These are phyloP conservation scores for Cercospora zeina DNA, from an alignment of 2,329 filamentous ascomycete genomes.

Conservation along the genomic window DNA sequence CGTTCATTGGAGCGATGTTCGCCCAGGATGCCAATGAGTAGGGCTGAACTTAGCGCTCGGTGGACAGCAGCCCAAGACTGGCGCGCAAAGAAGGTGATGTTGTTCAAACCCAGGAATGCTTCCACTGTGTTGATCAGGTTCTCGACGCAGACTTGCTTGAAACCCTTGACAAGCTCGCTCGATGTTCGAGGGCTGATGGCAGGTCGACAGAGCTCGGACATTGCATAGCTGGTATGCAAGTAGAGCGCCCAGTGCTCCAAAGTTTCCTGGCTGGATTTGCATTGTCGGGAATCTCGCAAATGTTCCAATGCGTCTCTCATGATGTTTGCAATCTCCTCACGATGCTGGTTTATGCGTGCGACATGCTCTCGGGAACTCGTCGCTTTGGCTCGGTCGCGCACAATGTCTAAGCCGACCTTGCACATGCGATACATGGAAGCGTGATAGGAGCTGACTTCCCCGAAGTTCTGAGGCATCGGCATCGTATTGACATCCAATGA, in stretches of 20 bases:
- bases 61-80: slow-evolving; percentile 41
- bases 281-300: slow-evolving; percentile 56
- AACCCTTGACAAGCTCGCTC: slow-evolving; percentile 48
- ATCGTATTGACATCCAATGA: slow-evolving; percentile 54
- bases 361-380: slow-evolving; percentile 56
- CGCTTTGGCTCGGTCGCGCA: slow-evolving; percentile 58
- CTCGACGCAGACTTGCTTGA: slow-evolving; percentile 58
- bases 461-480: slow-evolving; percentile 40
- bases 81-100: slow-evolving; percentile 48
- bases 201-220: slow-evolving; percentile 62
- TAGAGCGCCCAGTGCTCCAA: slow-evolving; percentile 62
- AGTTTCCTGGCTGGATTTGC: slow-evolving; percentile 53
- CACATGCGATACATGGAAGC: slow-evolving; percentile 59
- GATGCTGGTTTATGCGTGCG: slow-evolving; percentile 56
- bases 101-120: slow-evolving; percentile 60
- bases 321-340: slow-evolving; percentile 58
- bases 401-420: slow-evolving; percentile 61
- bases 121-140: slow-evolving; percentile 59
- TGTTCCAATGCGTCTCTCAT: slow-evolving; percentile 60
- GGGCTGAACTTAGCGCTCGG: slow-evolving; percentile 45
- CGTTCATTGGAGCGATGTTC: slow-evolving; percentile 52
- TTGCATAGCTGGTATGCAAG: slow-evolving; percentile 62
- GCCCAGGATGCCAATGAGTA: slow-evolving; percentile 45
- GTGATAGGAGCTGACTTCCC: slow-evolving; percentile 56
- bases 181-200: slow-evolving; percentile 57